A percentile compares a stretch with the other conserved stretches of the same genome.
Evolutionary conservation across 2,329 filamentous ascomycete genomes (phyloP).

Genomic region (Trichoderma arundinaceum): DNA sequence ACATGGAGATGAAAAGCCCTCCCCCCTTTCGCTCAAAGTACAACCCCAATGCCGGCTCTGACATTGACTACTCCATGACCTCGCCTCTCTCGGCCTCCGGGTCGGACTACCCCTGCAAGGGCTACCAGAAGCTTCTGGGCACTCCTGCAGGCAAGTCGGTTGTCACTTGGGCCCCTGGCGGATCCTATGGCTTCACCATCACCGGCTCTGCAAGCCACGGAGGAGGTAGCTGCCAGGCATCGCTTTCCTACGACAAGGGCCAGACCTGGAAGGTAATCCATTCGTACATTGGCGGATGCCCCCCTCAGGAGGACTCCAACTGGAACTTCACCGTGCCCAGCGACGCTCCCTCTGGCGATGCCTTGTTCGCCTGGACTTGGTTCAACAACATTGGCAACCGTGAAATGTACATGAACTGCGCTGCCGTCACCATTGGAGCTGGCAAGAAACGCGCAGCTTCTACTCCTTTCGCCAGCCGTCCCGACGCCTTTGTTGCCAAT

Average conservation of each 20-base stretch:
- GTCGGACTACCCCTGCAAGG: conserved; percentile 78
- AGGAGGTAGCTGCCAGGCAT: conserved; percentile 78
- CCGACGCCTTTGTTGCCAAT: conserved; percentile 75
- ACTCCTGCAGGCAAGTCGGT: conserved; percentile 58
- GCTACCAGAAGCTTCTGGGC: conserved; percentile 57
- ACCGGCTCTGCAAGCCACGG: conserved; percentile 66
- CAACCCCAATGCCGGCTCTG: conserved; percentile 53
- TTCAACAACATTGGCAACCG: conserved; percentile 78
- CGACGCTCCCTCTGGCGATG: conserved; percentile 65
- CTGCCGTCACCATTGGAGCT: conserved; percentile 66
- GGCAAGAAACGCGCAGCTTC: conserved; percentile 39
- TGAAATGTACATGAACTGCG: conserved; percentile 90
- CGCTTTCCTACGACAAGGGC: conserved; percentile 75
- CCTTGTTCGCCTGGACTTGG: conserved; percentile 77
- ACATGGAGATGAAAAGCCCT: conserved; percentile 63
- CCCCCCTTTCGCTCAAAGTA: conserved; percentile 59
- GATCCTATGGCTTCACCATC: conserved; percentile 67
- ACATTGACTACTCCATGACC: conserved; percentile 73
- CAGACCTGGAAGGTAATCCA: conserved; percentile 71
- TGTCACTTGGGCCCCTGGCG: conserved; percentile 67
- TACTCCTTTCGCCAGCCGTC: conserved; percentile 59
- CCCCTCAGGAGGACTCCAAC: conserved; percentile 50
- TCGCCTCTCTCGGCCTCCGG: conserved; percentile 66
- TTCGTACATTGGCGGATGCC: conserved; percentile 62
- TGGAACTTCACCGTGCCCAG: conserved; percentile 71